A percentile compares a stretch with the other conserved stretches of the same genome.
Conservation (phyloP, 768 basidiomycete species). For the Serendipita vermifera region DNA sequence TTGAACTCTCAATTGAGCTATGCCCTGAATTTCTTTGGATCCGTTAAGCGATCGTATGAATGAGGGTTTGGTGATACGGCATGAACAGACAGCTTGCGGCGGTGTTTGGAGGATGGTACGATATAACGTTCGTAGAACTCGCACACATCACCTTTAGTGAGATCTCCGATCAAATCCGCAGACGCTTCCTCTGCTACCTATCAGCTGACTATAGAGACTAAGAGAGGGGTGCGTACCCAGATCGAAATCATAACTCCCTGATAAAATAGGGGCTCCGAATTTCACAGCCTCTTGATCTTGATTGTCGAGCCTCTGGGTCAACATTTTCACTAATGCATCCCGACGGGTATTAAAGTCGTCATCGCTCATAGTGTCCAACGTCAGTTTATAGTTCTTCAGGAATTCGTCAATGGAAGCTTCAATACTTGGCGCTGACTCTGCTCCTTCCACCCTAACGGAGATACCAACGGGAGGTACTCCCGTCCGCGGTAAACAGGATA, state of each 20-base stretch:
- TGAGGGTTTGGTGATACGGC: too few species aligned
- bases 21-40: too few species aligned
- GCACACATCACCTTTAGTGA: conserved; percentile 66
- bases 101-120: conserved; percentile 51
- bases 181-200: conserved; percentile 49
- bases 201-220: background rate
- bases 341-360: conserved; percentile 72
- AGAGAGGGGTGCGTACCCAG: conserved; percentile 73
- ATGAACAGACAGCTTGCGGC: conserved; percentile 78
- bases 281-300: conserved; percentile 59
- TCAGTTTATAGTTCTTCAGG: conserved; percentile 55
- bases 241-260: conserved; percentile 76
- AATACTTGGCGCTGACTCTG: conserved; percentile 62
- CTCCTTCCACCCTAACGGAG: conserved; percentile 76
- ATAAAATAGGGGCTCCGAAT: conserved; percentile 59
- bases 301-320: conserved; percentile 82
- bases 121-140: conserved; percentile 54
- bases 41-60: too few species aligned
- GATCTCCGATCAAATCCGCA: conserved; percentile 43
- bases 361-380: conserved; percentile 52
- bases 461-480: conserved; percentile 30
- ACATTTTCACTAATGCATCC: conserved; percentile 59
- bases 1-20: too few species aligned
- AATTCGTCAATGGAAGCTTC: conserved; percentile 85
- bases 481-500: conserved; percentile 27